Evolutionary conservation across 768 basidiomycete species (phyloP), one percentile per base, ranked within the genome.

Genomic region (Calocybe indica): DNA sequence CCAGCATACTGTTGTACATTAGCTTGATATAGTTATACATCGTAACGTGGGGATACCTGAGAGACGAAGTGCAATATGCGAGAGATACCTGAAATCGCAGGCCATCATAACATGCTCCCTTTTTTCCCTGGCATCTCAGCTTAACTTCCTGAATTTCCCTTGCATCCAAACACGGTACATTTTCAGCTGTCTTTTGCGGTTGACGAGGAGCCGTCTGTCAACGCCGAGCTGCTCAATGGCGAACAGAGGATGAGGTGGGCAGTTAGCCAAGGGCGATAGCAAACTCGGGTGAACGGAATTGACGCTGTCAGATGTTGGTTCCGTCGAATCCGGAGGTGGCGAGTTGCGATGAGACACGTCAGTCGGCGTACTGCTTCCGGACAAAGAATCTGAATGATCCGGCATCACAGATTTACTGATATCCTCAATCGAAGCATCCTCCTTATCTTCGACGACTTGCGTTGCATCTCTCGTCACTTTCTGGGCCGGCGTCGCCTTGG

Each of bases 161-260:
- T 94, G 92, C 83, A 93, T 82, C 92, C 92, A 95, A 0, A 93
- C 87, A 40, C 96, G 74, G 62, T 95, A 97, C 96, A 99, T 99
- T 66, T 95, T 95, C 43, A 96, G 68, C 67, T 93, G 88, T 49
- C 90, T 74, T 67, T 96, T 97, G 40, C 96, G 76, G 60, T 99
- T 99, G 45, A 99, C 84, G 38, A 98, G 73, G 47, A 99, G 67
- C 37, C 96, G 76, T 6, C 93, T 73, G 69, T 99, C 96, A 5
- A 93, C 79, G 2, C 92, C 93, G 2, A 98, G 74, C 58, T 92
- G 88, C 47, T 84, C 79, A n/a, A 81, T 76, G n/a, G 72, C 60
- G 64, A 97, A 94, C 33, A 92, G 68, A 5, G 84, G 81, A 40
- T 82, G 80, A 1, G 73, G 57, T 10, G 72, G 70, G 37, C 62